Evolutionary conservation across 1,284 basidiomycete species (phyloP).

Genomic region (Mycena sp.): DNA sequence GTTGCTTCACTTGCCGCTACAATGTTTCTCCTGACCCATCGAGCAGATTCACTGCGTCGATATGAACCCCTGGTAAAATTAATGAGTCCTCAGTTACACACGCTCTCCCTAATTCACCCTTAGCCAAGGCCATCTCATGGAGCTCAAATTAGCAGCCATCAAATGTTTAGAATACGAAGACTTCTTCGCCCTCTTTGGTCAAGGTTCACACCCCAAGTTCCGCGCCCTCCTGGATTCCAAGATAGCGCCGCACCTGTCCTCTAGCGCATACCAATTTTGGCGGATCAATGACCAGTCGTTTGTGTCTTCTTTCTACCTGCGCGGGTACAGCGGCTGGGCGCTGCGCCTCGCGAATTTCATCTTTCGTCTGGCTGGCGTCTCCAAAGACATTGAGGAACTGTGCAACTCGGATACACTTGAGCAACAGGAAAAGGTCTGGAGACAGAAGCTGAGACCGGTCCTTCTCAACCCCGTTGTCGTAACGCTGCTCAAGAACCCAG

Average conservation of each 20-base stretch:
- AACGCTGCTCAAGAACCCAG: constrained; percentile 66
- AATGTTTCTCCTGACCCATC: not conserved
- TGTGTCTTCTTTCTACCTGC: constrained; percentile 74
- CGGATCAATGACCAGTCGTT: constrained; percentile 73
- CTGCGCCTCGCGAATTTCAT: constrained; percentile 72
- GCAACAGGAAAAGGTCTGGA: constrained; percentile 78
- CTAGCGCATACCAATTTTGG: constrained; percentile 84
- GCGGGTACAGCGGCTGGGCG: constrained; percentile 80
- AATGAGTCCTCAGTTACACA: not conserved
- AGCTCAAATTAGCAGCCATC: constrained; percentile 81
- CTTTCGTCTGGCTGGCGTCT: constrained; percentile 70
- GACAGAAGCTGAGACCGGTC: constrained; percentile 66
- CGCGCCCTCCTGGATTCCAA: constrained; percentile 70
- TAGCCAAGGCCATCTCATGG: constrained; percentile 81
- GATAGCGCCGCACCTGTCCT: constrained; percentile 79
- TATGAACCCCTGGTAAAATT: constrained; percentile 70
- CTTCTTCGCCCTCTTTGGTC: constrained; percentile 81
- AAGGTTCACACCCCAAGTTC: constrained; percentile 73
- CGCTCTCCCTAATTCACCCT: not conserved
- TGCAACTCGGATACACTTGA: constrained; percentile 64
- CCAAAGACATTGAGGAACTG: constrained; percentile 64
- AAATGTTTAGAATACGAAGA: constrained; percentile 71
- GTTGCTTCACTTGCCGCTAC: not conserved
- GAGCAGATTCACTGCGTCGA: constrained; percentile 78
- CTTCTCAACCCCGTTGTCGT: constrained; percentile 75